These are phyloP conservation scores for Poteriospumella lacustris DNA, from an alignment of 108 stramenopile genomes.

Conservation along the genomic window DNA sequence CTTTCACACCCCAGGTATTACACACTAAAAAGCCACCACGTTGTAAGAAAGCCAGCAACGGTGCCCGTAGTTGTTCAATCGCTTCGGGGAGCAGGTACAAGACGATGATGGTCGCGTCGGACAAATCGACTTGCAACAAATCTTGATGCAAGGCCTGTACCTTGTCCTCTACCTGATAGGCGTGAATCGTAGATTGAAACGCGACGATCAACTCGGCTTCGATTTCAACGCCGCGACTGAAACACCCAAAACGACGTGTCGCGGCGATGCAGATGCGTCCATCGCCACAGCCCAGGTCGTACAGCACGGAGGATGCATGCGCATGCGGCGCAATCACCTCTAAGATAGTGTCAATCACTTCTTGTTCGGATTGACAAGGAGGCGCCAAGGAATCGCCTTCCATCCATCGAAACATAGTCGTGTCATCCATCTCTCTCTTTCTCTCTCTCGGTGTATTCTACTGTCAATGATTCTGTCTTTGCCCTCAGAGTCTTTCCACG, in stretches of 20 bases:
- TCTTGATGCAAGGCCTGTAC: constrained; percentile 40
- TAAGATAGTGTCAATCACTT: constrained; percentile 36
- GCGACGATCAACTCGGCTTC: constrained; percentile 44
- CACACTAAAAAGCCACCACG: constrained; percentile 37
- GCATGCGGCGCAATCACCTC: constrained; percentile 31
- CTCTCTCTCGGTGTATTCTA: too few species aligned
- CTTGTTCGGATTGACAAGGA: constrained; percentile 34
- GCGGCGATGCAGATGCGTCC: constrained; percentile 49
- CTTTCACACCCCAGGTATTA: constrained; percentile 45
- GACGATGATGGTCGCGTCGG: constrained; percentile 42
- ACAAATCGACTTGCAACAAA: constrained; percentile 38
- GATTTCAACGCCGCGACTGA: constrained; percentile 42
- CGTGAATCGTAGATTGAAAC: too few species aligned
- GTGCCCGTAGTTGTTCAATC: constrained; percentile 33
- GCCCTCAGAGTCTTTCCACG: too few species aligned
- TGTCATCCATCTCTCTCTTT: too few species aligned
- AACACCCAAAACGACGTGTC: constrained; percentile 31
- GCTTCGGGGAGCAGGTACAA: constrained; percentile 50
- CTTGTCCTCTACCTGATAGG: constrained; percentile 36
- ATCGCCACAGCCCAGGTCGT: constrained; percentile 50
- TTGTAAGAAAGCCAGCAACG: constrained; percentile 32
- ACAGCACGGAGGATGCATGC: constrained; percentile 24
- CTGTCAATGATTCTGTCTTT: too few species aligned
- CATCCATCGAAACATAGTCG: too few species aligned
- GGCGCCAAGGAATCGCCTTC: constrained; percentile 47